Conservation (phyloP, 179 eudicot species). For the Beta corolliflora region DNA sequence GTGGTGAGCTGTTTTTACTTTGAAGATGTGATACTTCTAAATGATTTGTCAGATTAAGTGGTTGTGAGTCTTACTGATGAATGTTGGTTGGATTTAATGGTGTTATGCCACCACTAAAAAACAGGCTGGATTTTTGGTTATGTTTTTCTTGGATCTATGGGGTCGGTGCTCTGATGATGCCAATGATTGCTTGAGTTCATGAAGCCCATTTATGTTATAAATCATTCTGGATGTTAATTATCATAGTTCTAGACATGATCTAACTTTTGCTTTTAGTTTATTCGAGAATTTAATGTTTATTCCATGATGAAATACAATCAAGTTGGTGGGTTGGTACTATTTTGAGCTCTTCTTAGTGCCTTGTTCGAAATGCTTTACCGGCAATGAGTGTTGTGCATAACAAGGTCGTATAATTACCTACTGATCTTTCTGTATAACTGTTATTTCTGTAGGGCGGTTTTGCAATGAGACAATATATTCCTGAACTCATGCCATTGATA, state of each 20-base stretch:
- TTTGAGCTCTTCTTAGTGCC: background rate
- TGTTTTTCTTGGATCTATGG: background rate
- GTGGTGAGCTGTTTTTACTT: slow-evolving; percentile 66
- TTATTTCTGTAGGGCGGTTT: slow-evolving; percentile 79
- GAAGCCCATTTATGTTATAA: background rate
- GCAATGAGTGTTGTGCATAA: background rate
- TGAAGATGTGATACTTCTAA: slow-evolving; percentile 2
- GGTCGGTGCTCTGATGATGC: background rate
- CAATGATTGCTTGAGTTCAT: background rate
- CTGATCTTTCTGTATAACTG: slow-evolving; percentile 2
- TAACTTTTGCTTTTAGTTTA: background rate
- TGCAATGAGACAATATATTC: slow-evolving; percentile 87
- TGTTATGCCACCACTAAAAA: background rate
- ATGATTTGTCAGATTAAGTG: background rate
- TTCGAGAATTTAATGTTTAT: background rate
- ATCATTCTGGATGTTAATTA: background rate
- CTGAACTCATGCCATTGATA: slow-evolving; percentile 92
- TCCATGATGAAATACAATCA: background rate
- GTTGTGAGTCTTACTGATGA: background rate
- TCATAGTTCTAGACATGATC: background rate
- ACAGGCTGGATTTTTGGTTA: background rate
- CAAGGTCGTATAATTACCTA: background rate
- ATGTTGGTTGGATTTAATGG: background rate
- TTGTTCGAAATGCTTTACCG: background rate
- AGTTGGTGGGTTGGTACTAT: background rate